These are phyloP conservation scores for Nevesoporus exiguus DNA, from an alignment of 768 basidiomycete species.

Conservation along the genomic window DNA sequence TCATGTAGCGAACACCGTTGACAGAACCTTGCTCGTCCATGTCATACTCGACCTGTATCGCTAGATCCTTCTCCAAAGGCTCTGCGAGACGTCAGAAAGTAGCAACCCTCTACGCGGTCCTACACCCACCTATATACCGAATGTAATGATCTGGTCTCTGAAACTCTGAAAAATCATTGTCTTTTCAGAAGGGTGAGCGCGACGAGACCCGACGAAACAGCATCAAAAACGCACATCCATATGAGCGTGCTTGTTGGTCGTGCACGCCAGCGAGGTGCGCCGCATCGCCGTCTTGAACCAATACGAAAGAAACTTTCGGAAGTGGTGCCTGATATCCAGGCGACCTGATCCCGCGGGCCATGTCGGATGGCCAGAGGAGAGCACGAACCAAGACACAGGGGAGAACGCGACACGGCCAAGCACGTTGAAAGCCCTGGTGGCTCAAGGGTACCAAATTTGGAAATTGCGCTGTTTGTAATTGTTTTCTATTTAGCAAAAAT, in stretches of 20 bases:
- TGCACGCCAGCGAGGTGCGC: constrained; percentile 61
- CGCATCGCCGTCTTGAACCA: constrained; percentile 61
- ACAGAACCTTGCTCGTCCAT: constrained; percentile 95
- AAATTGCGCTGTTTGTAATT: constrained; percentile 11
- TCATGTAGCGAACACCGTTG: neutral
- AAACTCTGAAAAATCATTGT: constrained; percentile 70
- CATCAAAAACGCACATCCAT: constrained; percentile 60
- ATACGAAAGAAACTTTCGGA: constrained; percentile 66
- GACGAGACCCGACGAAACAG: neutral
- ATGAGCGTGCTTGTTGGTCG: constrained; percentile 59
- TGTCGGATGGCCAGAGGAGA: constrained; percentile 13
- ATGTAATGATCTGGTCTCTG: constrained; percentile 82
- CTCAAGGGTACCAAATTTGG: constrained; percentile 19
- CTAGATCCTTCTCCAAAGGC: constrained; percentile 89
- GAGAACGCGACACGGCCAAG: constrained; percentile 14
- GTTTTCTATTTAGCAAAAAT: constrained; percentile 11
- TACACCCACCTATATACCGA: constrained; percentile 74
- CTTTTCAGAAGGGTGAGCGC: constrained; percentile 33
- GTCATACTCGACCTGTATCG: constrained; percentile 95
- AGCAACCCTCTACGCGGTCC: neutral
- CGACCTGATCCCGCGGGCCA: constrained; percentile 39
- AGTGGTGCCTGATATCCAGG: constrained; percentile 39
- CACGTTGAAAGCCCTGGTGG: constrained; percentile 2
- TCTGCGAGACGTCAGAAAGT: constrained; percentile 44
- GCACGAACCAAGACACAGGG: constrained; percentile 16